These are phyloP conservation scores for Saturnispora galanensis DNA, from an alignment of 805 yeast species.

Conservation along the genomic window DNA sequence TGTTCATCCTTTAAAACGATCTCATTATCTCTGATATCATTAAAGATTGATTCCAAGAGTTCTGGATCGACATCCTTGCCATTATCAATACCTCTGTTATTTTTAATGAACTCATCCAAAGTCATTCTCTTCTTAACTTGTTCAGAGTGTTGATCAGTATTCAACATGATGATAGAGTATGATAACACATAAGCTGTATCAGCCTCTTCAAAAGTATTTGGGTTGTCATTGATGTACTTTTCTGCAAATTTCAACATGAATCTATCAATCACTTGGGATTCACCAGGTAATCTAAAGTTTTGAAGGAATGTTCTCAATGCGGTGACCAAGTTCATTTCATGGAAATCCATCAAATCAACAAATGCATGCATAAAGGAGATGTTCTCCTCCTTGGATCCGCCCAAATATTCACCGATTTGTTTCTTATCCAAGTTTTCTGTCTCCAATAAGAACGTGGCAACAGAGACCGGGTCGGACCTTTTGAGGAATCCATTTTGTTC, in stretches of 20 bases:
- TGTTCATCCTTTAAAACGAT: constrained; percentile 90
- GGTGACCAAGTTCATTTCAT: constrained; percentile 60
- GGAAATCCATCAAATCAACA: constrained; percentile 79
- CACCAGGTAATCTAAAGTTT: constrained; percentile 91
- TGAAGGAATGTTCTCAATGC: constrained; percentile 82
- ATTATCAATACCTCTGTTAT: constrained; percentile 89
- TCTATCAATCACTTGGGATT: constrained; percentile 94
- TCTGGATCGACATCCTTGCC: constrained; percentile 76
- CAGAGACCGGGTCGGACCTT: constrained; percentile 49
- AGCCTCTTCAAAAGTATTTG: constrained; percentile 79
- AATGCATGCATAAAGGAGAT: constrained; percentile 86
- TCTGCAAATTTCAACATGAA: constrained; percentile 96
- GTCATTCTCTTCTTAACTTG: constrained; percentile 86
- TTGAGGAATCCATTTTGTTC: constrained; percentile 53
- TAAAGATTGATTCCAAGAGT: constrained; percentile 54
- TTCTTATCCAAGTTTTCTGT: constrained; percentile 73
- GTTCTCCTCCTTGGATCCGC: constrained; percentile 75
- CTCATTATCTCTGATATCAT: constrained; percentile 75
- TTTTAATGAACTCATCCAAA: constrained; percentile 71
- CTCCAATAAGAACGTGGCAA: constrained; percentile 64
- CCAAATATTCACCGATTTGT: constrained; percentile 81
- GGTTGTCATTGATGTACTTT: constrained; percentile 80
- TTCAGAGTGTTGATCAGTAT: constrained; percentile 87
- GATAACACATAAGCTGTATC: constrained; percentile 90
- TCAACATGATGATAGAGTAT: constrained; percentile 84